Evolutionary conservation across 1,139 yeast species (phyloP).

Genomic region (Lodderomyces jiufengensis): DNA sequence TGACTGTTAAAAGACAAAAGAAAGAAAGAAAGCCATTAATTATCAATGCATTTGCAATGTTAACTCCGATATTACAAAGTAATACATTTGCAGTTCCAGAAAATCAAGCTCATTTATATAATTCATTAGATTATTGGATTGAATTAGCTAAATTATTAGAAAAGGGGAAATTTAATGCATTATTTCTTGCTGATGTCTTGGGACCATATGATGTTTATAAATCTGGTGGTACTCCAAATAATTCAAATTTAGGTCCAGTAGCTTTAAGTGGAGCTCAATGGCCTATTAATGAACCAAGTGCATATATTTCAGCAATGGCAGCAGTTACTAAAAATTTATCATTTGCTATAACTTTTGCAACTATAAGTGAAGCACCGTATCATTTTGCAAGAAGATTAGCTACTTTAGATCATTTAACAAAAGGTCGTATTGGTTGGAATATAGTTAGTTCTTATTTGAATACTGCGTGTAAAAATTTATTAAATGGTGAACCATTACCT

Average conservation of each 20-base stretch:
- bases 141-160: constrained; percentile 42
- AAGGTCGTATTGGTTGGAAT: constrained; percentile 47
- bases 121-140: constrained; percentile 43
- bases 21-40: constrained; percentile 21
- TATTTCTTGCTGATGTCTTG: constrained; percentile 45
- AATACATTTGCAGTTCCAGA: constrained; percentile 43
- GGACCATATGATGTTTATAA: constrained; percentile 41
- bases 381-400: constrained; percentile 43
- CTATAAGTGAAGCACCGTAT: constrained; percentile 44
- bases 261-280: constrained; percentile 39
- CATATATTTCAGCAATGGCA: constrained; percentile 40
- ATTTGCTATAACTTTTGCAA: constrained; percentile 40
- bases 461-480: constrained; percentile 37
- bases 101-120: constrained; percentile 31
- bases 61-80: constrained; percentile 33
- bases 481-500: constrained; percentile 33
- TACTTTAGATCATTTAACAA: constrained; percentile 39
- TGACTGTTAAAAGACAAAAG: constrained; percentile 13
- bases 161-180: constrained; percentile 40
- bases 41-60: constrained; percentile 40
- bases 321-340: constrained; percentile 37
- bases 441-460: constrained; percentile 40
- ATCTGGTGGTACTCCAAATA: constrained; percentile 18
- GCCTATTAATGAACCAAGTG: constrained; percentile 42
- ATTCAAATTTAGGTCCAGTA: constrained; percentile 30